Evolutionary conservation across 352 stramenopile genomes (phyloP).

Genomic region (Pilasporangium apinafurcum): DNA sequence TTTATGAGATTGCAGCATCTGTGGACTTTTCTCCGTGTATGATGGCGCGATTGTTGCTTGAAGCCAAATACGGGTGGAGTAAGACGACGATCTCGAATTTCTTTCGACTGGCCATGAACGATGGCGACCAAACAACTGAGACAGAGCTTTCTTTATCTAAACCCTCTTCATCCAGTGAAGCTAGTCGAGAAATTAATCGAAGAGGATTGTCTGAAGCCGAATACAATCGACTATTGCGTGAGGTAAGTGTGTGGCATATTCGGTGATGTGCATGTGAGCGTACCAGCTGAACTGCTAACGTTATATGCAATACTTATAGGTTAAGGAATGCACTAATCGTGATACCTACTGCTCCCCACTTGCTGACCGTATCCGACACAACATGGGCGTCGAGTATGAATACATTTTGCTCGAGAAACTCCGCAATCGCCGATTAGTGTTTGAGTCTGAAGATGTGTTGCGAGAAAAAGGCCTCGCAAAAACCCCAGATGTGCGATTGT

Average conservation of each 20-base stretch:
- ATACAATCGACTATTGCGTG: constrained; percentile 17
- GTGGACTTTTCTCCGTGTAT: constrained; percentile 64
- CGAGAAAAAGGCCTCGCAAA: constrained; percentile 74
- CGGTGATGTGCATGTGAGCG: neutral
- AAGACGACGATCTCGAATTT: constrained; percentile 66
- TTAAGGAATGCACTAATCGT: constrained; percentile 55
- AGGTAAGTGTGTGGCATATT: constrained; percentile 9
- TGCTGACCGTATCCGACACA: constrained; percentile 68
- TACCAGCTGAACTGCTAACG: neutral
- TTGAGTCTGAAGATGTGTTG: constrained; percentile 71
- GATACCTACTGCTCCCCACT: constrained; percentile 76
- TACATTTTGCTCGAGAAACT: constrained; percentile 77
- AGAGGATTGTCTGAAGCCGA: constrained; percentile 7
- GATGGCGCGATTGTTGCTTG: constrained; percentile 53
- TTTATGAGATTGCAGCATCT: constrained; percentile 31
- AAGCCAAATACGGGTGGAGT: constrained; percentile 43
- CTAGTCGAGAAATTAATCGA: neutral
- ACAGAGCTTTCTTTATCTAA: too few relatives aligned
- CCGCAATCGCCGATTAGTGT: constrained; percentile 58
- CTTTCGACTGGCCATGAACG: constrained; percentile 45
- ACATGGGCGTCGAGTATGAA: constrained; percentile 82
- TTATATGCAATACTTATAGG: constrained; percentile 12
- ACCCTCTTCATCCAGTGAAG: too few relatives aligned
- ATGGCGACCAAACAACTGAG: constrained; percentile 5
- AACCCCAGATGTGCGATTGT: constrained; percentile 77